Percentiles rank a stretch among this genome's conserved stretches.
These are phyloP conservation scores for Parmales sp. DNA, from an alignment of 108 stramenopile species.

Conservation along the genomic window DNA sequence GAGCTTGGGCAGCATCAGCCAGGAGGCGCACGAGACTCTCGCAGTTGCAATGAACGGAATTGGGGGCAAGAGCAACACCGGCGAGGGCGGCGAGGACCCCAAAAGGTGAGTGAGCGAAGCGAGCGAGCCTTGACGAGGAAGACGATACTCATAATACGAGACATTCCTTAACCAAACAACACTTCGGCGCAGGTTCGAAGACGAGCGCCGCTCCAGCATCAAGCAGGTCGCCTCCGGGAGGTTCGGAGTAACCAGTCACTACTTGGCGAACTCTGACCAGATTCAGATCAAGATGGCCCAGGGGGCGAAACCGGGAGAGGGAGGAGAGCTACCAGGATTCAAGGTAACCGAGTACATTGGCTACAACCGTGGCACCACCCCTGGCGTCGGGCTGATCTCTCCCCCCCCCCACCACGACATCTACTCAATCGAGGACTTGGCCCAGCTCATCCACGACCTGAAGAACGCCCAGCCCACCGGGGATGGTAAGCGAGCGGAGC, in stretches of 20 bases:
- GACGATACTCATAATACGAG: too few relatives aligned
- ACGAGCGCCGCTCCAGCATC: slow-evolving; percentile 79
- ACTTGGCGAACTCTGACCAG: slow-evolving; percentile 90
- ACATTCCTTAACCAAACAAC: too few relatives aligned
- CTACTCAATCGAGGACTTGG: slow-evolving; percentile 93
- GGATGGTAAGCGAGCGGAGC: too few relatives aligned
- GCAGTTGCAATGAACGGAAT: slow-evolving; percentile 83
- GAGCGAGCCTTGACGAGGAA: too few relatives aligned
- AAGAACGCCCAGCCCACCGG: slow-evolving; percentile 87
- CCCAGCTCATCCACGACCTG: slow-evolving; percentile 90
- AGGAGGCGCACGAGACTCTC: slow-evolving; percentile 85
- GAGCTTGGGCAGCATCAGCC: slow-evolving; percentile 88
- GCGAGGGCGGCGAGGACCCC: slow-evolving; percentile 91
- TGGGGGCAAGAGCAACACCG: slow-evolving; percentile 85
- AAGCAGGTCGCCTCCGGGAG: slow-evolving; percentile 85
- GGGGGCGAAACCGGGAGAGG: slow-evolving; percentile 94
- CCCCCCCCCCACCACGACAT: slow-evolving; percentile 96
- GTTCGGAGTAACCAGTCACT: slow-evolving; percentile 91
- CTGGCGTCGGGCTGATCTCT: slow-evolving; percentile 87
- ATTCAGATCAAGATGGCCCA: slow-evolving; percentile 97
- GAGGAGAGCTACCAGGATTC: slow-evolving; percentile 88
- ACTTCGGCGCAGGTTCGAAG: slow-evolving; percentile 52
- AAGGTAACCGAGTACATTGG: slow-evolving; percentile 91
- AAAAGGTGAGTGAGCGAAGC: too few relatives aligned
- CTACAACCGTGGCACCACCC: slow-evolving; percentile 77